Percentiles rank a stretch among this genome's conserved stretches.
Conservation (phyloP, 2,329 filamentous ascomycete genomes). For the Cercospora sp. region DNA sequence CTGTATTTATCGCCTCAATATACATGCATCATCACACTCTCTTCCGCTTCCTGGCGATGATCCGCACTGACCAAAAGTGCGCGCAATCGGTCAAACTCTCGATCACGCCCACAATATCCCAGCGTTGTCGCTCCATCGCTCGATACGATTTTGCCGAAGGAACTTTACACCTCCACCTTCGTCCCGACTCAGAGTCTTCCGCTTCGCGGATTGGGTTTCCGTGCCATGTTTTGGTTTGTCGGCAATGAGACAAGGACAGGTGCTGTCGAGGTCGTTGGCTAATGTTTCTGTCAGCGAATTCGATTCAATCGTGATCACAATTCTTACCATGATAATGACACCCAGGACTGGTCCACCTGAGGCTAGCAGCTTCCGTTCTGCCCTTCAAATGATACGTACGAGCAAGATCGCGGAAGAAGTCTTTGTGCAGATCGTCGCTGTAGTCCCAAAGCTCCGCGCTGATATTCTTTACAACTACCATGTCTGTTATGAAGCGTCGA, state of each 20-base stretch:
- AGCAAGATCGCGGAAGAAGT: neutral
- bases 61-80: too few relatives aligned
- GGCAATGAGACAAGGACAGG: neutral
- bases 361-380: neutral
- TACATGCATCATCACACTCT: too few relatives aligned
- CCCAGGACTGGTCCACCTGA: neutral
- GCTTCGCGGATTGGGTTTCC: neutral
- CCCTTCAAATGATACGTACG: neutral
- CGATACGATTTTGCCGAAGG: too few relatives aligned
- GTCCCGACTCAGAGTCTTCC: neutral
- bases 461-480: neutral
- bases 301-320: too few relatives aligned
- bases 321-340: neutral
- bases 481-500: neutral
- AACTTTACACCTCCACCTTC: neutral
- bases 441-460: neutral
- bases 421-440: neutral
- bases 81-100: neutral
- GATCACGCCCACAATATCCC: neutral
- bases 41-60: too few relatives aligned
- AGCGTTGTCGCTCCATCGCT: neutral
- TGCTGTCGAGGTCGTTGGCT: neutral
- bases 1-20: too few relatives aligned
- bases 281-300: too few relatives aligned
- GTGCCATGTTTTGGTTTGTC: neutral